Percentiles rank a stretch among this genome's conserved stretches.
Conservation (phyloP, 495 filamentous ascomycete genomes). For the Thermothielavioides terrestris region DNA sequence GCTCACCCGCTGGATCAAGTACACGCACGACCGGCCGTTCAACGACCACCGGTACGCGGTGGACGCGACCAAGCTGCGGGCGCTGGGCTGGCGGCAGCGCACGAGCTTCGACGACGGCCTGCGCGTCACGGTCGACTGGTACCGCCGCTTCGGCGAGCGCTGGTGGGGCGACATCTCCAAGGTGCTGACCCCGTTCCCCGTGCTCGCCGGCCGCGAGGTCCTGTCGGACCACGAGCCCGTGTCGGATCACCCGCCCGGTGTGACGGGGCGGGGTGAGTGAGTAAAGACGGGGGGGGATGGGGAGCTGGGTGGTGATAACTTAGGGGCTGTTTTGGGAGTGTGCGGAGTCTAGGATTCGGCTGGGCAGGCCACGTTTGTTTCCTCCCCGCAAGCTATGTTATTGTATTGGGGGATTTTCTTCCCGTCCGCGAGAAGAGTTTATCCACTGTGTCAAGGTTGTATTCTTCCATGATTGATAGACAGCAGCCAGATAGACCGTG, state of each 20-base stretch:
- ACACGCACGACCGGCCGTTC: conserved; percentile 62
- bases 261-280: background rate
- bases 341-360: background rate
- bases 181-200: conserved; percentile 51
- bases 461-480: no score
- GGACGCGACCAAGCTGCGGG: conserved; percentile 54
- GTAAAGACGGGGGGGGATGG: no score
- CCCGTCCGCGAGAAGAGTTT: no score
- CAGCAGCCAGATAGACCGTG: no score
- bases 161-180: conserved; percentile 72
- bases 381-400: no score
- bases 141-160: conserved; percentile 47
- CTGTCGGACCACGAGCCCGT: conserved; percentile 41
- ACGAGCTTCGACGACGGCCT: conserved; percentile 54
- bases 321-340: no score
- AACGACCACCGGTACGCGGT: conserved; percentile 65
- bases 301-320: background rate
- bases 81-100: conserved; percentile 60
- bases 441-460: no score
- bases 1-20: conserved; percentile 48
- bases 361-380: no score
- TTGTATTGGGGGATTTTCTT: no score
- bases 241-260: conserved; percentile 32
- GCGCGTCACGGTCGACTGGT: conserved; percentile 61
- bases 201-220: conserved; percentile 43